Base-by-base conservation (phyloP, 768 basidiomycete species). In the Hortiboletus flavorubellus region DNA sequence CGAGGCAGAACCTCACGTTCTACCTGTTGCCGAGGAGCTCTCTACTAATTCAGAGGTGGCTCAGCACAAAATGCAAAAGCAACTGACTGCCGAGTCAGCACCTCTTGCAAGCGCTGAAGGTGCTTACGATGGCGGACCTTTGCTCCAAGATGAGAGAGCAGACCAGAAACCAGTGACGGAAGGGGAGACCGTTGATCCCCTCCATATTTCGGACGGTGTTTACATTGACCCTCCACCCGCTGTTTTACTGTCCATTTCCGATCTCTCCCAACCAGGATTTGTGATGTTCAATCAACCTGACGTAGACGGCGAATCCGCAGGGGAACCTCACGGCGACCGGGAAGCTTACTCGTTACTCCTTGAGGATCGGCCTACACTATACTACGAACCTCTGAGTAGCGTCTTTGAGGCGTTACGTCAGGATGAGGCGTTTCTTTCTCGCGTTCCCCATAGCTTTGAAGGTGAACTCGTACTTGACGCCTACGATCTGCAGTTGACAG, bases 151-250 rank as follows among this genome's bases (percentile, higher is more conserved):
- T 33, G 59, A 59, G 42, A 62, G 57, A 12, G 43, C 29, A n/a
- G 66, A 61, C 16, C 59, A 56, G 21, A 51, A 15, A 31, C 29
- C 41, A 26, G 54, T 34, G 46, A 47, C 51, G 26, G 60, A 54
- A 46, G 61, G 50, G 43, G 65, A 60, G 42, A 38, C 42, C 2
- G 46, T 42, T 48, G 77, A 84, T 67, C 80, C 79, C n/a, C 81
- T 82, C 64, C 78, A 82, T 68, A 80, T 83, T 50, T 83, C 80
- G 26, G 82, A 83, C 63, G 87, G 81, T 30, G 83, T 87, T 44
- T 88, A 84, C 67, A 87, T 87, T 49, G 87, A 89, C 56, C 84
- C 86, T 30, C 88, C 88, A 29, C 88, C 88, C 12, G 77, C 86
- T 15, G 85, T 89, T 42, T 72, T 88, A 35, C 65, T 89, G 34